A percentile compares a stretch with the other conserved stretches of the same genome.
Evolutionary conservation across 1,139 yeast genomes (phyloP).

Genomic region (Lodderomyces margitis): DNA sequence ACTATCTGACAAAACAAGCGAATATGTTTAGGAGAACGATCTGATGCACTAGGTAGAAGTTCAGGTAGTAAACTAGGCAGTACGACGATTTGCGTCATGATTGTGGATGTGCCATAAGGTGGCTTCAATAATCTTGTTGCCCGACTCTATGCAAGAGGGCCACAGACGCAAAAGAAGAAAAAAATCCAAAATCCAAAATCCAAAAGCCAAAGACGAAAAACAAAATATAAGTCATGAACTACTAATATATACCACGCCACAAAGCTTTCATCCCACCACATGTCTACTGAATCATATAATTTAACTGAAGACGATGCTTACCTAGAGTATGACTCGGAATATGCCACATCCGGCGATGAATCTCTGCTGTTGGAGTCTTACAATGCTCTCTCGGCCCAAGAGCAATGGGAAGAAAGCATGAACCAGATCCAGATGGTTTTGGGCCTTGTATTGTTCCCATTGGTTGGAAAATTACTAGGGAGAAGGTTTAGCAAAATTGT

Average conservation of each 20-base stretch:
- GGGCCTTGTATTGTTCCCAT: constrained; percentile 60
- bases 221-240: too few species aligned
- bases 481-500: constrained; percentile 52
- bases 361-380: constrained; percentile 14
- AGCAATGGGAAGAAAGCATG: constrained; percentile 79
- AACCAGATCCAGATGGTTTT: constrained; percentile 58
- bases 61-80: constrained; percentile 1
- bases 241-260: neutral
- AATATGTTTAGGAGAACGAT: neutral
- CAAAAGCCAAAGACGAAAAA: too few species aligned
- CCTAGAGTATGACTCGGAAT: constrained; percentile 13
- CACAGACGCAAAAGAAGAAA: too few species aligned
- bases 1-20: constrained; percentile 1
- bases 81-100: neutral
- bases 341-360: constrained; percentile 10
- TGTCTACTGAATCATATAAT: constrained; percentile 1
- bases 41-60: neutral
- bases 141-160: too few species aligned
- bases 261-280: constrained; percentile 1
- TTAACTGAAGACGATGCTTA: constrained; percentile 7
- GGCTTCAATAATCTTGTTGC: too few species aligned
- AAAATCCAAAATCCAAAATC: neutral
- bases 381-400: constrained; percentile 48
- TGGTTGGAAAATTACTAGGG: constrained; percentile 70
- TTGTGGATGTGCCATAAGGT: too few species aligned